These are phyloP conservation scores for Dactylella cylindrospora DNA, from an alignment of 2,329 filamentous ascomycete genomes.

Conservation along the genomic window DNA sequence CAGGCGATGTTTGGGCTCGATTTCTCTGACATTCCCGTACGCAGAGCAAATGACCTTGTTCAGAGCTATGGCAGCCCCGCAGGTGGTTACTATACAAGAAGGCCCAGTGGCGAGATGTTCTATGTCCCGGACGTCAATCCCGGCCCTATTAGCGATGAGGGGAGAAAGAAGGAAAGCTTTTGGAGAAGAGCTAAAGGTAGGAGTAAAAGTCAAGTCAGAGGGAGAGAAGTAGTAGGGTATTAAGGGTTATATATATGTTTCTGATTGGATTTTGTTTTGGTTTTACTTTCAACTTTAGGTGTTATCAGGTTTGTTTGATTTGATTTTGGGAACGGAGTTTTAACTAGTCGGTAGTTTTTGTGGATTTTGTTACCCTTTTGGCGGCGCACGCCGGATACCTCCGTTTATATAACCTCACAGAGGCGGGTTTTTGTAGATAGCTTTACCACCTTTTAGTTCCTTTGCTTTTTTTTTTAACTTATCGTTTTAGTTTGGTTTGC, in stretches of 20 bases:
- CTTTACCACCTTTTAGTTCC: not conserved
- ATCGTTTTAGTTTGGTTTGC: no score
- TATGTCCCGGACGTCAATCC: no score
- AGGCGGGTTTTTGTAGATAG: conserved; percentile 12
- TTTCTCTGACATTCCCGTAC: conserved; percentile 19
- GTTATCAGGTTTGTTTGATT: not conserved
- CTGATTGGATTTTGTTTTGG: not conserved
- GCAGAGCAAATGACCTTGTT: conserved; percentile 29
- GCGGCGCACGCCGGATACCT: not conserved
- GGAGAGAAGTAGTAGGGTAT: conserved; percentile 6
- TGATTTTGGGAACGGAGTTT: conserved; percentile 1
- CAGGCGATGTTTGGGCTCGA: conserved; percentile 20
- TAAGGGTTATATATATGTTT: not conserved
- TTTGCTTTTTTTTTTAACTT: not conserved
- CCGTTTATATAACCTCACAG: not conserved
- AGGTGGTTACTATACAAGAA: not conserved
- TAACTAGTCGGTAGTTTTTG: conserved; percentile 2
- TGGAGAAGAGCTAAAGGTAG: conserved; percentile 34
- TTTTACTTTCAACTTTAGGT: conserved; percentile 1
- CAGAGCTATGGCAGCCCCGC: conserved; percentile 26
- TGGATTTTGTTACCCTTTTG: not conserved
- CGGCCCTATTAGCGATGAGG: no score
- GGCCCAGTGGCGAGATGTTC: not conserved
- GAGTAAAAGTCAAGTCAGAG: conserved; percentile 21
- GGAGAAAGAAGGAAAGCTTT: conserved; percentile 28